Base-by-base conservation (phyloP, 2,329 filamentous ascomycete species). In the Sphaerulina musiva region DNA sequence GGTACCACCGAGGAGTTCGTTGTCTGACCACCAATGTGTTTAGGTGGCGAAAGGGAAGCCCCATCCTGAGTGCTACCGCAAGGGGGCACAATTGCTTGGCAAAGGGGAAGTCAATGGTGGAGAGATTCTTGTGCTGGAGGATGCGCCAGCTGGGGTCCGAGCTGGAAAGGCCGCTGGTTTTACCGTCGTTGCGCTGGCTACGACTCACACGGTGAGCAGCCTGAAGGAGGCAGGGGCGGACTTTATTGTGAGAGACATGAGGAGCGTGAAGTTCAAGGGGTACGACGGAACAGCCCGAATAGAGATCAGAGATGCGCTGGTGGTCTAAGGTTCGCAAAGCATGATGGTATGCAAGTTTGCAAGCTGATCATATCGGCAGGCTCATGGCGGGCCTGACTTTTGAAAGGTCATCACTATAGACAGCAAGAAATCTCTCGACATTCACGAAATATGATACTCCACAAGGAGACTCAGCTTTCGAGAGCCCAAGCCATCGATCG, bases 161-260 rank as follows among this genome's bases (percentile, higher is more conserved):
- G 83, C 90, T 29, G 91, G 90, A 46, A 95, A 91, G 73, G 87
- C 82, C 0, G 91, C 91, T 8, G 90, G 89, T 1, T 95, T 87
- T 74, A 84, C 81, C 67, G 91, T 95, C 10, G 73, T 95, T 44
- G 91, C 84, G n/a, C 74, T 96, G 51, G 82, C 87, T 52, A 95
- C 90, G 51, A 95, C 88, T 66, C 91, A 95, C 73, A 82, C 80
- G 26, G 75, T 85, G 44, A 81, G 83, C 63, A 81, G 91, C 73
- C 78, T 95, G 47, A 73, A 78, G 57, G 81, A 79, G 45, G 89
- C 89, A 4, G 85, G 82, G n/a, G 89, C 91, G 43, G 89, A 95
- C 74, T 95, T 87, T 84, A 83, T 95, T 48, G 85, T 95, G 54
- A 77, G 78, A 70, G 89, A 96, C 72, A 76, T 95, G 73, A 76